Base-by-base conservation (phyloP, 495 filamentous ascomycete species). In the Aspergillus nanangensis region DNA sequence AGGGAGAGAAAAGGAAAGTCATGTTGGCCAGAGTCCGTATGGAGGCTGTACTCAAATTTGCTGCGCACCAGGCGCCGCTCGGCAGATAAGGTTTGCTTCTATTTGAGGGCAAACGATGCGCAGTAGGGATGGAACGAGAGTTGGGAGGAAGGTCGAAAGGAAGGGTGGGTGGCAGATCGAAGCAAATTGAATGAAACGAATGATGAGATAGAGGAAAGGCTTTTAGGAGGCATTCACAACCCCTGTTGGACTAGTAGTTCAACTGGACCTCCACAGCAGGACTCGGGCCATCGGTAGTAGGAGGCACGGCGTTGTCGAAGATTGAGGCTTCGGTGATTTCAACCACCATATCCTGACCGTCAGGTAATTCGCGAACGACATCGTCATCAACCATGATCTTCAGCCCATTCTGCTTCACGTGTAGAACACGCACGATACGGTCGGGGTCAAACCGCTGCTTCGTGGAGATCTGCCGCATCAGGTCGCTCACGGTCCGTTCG, bases 331-430 rank as follows among this genome's bases (percentile, higher is more conserved):
- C 72, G 34, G 60, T 62, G 51, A 85, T 75, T 54, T 84, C 82
- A 41, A 77, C 78, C 23, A 77, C 75, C 83, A 98, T 91, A 56
- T 96, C 92, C 57, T 96, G 88, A 7, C 91, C 90, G 66, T 98
- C 93, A 0, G 82, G 75, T 13, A 97, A 73, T 61, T 90, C 85
- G n/a, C 78, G 78, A 15, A 98, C 81, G 22, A 93, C 82, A 38
- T 96, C 90, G 50, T 98, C 88, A 61, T 98, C 93, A 42, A 97
- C 75, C 60, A 91, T 81, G 36, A 98, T 83, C 51, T 86, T 79
- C 4, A 96, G 61, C 0, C 90, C 89, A 45, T 79, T 78, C 18
- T 77, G 66, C 19, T 86, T 84, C 45, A 91, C 70, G 27, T 76
- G 87, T 18, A 95, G 62, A 1, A 84, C 82, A 22, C 86, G 82